Percentiles rank a stretch among this genome's conserved stretches.
phyloP scores from a whole-genome alignment of 768 basidiomycete genomes.

The Suillus cothurnatus region DNA sequence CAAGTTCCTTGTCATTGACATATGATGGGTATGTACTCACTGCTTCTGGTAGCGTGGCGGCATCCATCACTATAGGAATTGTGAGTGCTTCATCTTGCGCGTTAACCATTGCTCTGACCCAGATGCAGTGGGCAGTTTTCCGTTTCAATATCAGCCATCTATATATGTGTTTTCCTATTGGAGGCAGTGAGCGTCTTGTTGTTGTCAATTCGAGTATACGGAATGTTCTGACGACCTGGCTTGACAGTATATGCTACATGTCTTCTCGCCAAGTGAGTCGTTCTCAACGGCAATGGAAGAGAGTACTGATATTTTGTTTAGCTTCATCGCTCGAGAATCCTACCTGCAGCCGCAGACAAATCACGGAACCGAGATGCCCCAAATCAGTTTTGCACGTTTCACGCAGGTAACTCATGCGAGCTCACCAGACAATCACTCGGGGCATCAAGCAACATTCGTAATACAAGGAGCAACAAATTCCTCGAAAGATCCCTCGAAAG shows the following conservation, averaged over 20 bases:
- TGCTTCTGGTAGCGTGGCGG: constrained; percentile 15
- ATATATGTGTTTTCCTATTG: constrained; percentile 26
- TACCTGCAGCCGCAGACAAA: constrained; percentile 17
- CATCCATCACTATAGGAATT: constrained; percentile 16
- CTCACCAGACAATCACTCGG: neutral
- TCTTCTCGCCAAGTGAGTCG: constrained; percentile 30
- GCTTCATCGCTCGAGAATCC: constrained; percentile 31
- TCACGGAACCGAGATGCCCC: neutral
- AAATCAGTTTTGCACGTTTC: neutral
- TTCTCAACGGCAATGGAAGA: neutral
- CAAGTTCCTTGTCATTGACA: constrained; percentile 1
- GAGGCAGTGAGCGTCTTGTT: constrained; percentile 23
- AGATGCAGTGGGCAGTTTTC: constrained; percentile 21
- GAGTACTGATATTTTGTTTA: constrained; percentile 9
- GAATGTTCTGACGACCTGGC: neutral
- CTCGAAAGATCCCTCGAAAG: neutral
- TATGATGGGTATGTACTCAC: neutral
- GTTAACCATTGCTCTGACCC: neutral
- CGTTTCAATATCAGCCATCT: constrained; percentile 23
- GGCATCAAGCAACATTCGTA: neutral
- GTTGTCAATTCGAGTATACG: neutral
- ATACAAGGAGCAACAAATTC: neutral
- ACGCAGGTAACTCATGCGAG: neutral
- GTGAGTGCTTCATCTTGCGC: constrained; percentile 15
- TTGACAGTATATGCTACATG: constrained; percentile 29